A percentile compares a stretch with the other conserved stretches of the same genome.
These are phyloP conservation scores for Phalaenopsis equestris DNA, from an alignment of 106 monocot genomes.

Conservation along the genomic window DNA sequence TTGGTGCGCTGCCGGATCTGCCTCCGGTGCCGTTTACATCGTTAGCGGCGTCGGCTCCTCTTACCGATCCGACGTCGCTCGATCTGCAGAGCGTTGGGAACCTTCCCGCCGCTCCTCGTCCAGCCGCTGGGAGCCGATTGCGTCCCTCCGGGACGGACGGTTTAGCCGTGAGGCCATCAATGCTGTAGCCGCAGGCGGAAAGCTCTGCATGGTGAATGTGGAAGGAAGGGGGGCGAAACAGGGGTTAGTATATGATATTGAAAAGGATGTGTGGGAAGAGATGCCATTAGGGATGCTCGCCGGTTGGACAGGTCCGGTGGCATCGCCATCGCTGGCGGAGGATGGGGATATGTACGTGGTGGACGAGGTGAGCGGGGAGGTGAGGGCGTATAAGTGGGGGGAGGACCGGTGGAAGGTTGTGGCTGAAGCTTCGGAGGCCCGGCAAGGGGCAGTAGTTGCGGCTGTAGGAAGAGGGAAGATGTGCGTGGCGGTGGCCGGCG, in stretches of 20 bases:
- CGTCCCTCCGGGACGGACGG: constrained; percentile 51
- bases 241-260: constrained; percentile 47
- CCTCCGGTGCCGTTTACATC: constrained; percentile 33
- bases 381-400: constrained; percentile 43
- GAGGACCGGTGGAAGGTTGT: constrained; percentile 41
- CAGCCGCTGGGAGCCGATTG: constrained; percentile 34
- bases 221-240: constrained; percentile 34
- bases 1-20: constrained; percentile 59
- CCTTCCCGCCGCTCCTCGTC: not conserved
- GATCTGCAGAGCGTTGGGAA: constrained; percentile 47
- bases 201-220: constrained; percentile 66
- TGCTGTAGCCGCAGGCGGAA: constrained; percentile 37
- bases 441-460: constrained; percentile 15
- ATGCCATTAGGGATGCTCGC: constrained; percentile 62
- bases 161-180: constrained; percentile 71
- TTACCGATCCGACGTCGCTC: constrained; percentile 45
- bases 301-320: constrained; percentile 75
- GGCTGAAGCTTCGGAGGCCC: not conserved
- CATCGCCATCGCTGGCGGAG: constrained; percentile 9
- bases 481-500: constrained; percentile 33
- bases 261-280: constrained; percentile 39
- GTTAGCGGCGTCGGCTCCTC: constrained; percentile 48
- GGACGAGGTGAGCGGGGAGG: constrained; percentile 38
- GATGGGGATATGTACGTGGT: constrained; percentile 33
- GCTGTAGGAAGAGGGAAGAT: constrained; percentile 44